A percentile compares a stretch with the other conserved stretches of the same genome.
Conservation (phyloP, 176 grass and related monocot species). For the Musa acuminata region DNA sequence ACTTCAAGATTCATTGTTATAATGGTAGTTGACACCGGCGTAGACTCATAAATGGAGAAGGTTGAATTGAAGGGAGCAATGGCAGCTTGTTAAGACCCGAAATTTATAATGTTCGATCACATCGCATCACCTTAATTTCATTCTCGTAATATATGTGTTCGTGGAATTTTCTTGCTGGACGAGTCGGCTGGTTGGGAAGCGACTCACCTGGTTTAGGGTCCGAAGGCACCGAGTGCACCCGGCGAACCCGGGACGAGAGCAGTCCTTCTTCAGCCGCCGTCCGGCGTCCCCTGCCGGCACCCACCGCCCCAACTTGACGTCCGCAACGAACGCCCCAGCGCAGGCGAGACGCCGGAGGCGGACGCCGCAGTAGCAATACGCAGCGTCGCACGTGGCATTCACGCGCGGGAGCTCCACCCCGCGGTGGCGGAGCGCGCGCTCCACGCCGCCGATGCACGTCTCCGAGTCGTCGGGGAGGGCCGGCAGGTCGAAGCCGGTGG, state of each 20-base stretch:
- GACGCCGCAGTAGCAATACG: slow-evolving; percentile 16
- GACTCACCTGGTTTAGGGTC: slow-evolving; percentile 14
- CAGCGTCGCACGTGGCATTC: slow-evolving; percentile 3
- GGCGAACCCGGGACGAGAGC: background rate
- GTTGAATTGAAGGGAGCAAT: background rate
- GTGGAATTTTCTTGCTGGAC: background rate
- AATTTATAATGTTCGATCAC: background rate
- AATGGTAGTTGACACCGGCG: too few relatives aligned
- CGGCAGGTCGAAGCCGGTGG: slow-evolving; percentile 1
- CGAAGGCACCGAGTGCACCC: slow-evolving; percentile 14
- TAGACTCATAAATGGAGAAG: background rate
- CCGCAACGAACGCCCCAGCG: slow-evolving; percentile 11
- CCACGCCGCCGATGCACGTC: slow-evolving; percentile 5
- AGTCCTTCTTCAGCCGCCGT: background rate
- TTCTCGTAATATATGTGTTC: background rate
- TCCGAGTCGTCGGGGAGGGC: slow-evolving; percentile 15
- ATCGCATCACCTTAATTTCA: background rate
- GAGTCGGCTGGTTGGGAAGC: background rate
- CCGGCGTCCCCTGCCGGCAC: background rate
- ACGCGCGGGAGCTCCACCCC: slow-evolving; percentile 8
- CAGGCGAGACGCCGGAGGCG: slow-evolving; percentile 11
- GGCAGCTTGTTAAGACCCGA: background rate
- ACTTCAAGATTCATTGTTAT: background rate
- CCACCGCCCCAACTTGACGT: slow-evolving; percentile 4
- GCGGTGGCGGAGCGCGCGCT: slow-evolving; percentile 2